Base-by-base conservation (phyloP, 352 stramenopile genomes). In the Pilasporangium apinafurcum region DNA sequence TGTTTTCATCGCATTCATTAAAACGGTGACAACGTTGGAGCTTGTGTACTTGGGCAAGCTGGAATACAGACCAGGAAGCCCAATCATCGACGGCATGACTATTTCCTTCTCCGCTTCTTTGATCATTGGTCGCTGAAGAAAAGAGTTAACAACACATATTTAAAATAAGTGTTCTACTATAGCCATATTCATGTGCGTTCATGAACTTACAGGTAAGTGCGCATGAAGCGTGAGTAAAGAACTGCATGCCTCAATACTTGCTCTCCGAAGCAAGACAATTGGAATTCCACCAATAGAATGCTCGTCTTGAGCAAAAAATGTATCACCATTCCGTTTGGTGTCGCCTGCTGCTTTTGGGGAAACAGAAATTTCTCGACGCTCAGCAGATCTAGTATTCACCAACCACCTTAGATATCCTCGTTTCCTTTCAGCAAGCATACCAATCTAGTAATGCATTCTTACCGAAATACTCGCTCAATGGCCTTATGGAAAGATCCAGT, bases 1-100 rank as follows among this genome's bases (percentile, higher is more conserved):
- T 0, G 61, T 77, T 41, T 94, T 94, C 36, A 91, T 77, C 12
- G 75, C 77, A 39, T 81, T 87, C 62, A 88, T 86, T 13, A 94
- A 51, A 8, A 94, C 48, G 17, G 72, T 79, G 12, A 94, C 78
- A 25, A 94, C 77, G 38, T 94, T 89, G 12, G 82, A 92, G 56
- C 72, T 91, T 12, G 77, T 87, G 37, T 90, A 83, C 44, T 90
- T 91, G 0, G 82, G 82, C 37, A 94, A 47, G 9, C 54, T 83
- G n/a, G 82, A 89, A 54, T 83, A 90, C 24, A 94, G 34, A 25
- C 78, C 77, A 36, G 68, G 57, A 35, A 89, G 74, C 8, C 68
- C 72, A 12, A 59, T 41, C 78, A 92, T 89, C 5, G 79, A 65
- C 8, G 66, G 31, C n/a, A 57, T 49, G 20, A 89, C 73, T 24